Conservation (phyloP, 2,329 filamentous ascomycete genomes). For the Paracoccidioides lutzii region DNA sequence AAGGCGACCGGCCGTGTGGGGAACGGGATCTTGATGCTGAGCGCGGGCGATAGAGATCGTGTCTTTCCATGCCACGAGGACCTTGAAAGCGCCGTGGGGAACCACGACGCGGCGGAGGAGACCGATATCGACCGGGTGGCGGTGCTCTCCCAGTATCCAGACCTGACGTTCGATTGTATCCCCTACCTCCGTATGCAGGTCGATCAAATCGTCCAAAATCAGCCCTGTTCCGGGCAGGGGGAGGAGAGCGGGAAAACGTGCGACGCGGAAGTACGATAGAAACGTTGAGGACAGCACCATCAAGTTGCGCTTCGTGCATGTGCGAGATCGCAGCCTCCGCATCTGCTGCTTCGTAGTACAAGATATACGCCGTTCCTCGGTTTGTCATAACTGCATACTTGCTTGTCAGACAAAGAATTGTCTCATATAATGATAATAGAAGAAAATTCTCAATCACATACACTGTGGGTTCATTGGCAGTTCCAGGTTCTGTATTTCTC, state of each 20-base stretch:
- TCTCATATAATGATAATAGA: not conserved
- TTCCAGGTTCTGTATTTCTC: conserved; percentile 72
- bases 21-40: conserved; percentile 40
- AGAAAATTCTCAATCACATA: conserved; percentile 33
- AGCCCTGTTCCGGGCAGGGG: conserved; percentile 51
- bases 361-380: conserved; percentile 83
- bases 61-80: conserved; percentile 34
- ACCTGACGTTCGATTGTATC: conserved; percentile 20
- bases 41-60: conserved; percentile 47
- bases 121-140: conserved; percentile 19
- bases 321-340: conserved; percentile 83
- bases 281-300: conserved; percentile 70
- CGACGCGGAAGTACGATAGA: conserved; percentile 76
- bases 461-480: conserved; percentile 79
- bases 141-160: conserved; percentile 8
- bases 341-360: conserved; percentile 62
- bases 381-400: conserved; percentile 62
- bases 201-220: conserved; percentile 41
- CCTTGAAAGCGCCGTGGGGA: conserved; percentile 28
- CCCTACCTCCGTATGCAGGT: conserved; percentile 21
- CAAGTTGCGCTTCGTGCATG: conserved; percentile 95
- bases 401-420: conserved; percentile 1
- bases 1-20: conserved; percentile 22
- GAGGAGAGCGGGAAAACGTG: conserved; percentile 70
- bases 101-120: conserved; percentile 18